Evolutionary conservation across 2,329 filamentous ascomycete species (phyloP), one percentile per base, ranked within the genome.

Genomic region (Westerdykella aurantiaca): DNA sequence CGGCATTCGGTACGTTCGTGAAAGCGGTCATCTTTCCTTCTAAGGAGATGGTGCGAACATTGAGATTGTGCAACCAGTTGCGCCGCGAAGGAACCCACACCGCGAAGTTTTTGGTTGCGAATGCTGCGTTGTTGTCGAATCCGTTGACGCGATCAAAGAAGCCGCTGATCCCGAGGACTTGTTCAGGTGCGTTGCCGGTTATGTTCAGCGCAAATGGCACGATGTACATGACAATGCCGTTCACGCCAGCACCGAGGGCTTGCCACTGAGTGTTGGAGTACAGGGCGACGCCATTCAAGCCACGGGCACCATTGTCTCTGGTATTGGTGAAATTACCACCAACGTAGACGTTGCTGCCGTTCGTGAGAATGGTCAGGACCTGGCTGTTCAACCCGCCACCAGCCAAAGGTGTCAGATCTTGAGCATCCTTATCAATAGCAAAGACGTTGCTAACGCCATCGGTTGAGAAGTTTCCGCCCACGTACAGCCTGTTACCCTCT

Each of bases 61-160:
- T 57, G 14, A 96, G 70, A 53, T 94, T 93, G 60, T 88, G 81
- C 13, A 98, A 74, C 93, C 93, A 98, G 62, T 93, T 93, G 45
- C 76, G 77, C 49, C 78, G 75, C 3, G 89, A 94, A 3, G 87
- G 87, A 6, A 97, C 84, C 93, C 93, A 98, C 31, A 97, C 75
- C 12, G 88, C 91, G 58, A 98, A 88, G 2, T 90, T 89, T 40
- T 80, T 69, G 0, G 82, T 85, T 7, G 77, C 58, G 22, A 83
- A 75, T 9, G 81, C 77, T 6, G 75, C 66, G 52, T 83, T 83
- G 50, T 74, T 73, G 31, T 72, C 80, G 55, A 88, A 91, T 0
- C 77, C 78, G 22, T 83, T 77, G 48, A 95, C 80, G 42, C 81
- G 73, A 13, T 79, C 77, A 65, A 98, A 98, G 47, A 81, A 75